A percentile compares a stretch with the other conserved stretches of the same genome.
These are phyloP conservation scores for Elaeis guineensis DNA, from an alignment of 176 grass and related monocot species.

Conservation along the genomic window DNA sequence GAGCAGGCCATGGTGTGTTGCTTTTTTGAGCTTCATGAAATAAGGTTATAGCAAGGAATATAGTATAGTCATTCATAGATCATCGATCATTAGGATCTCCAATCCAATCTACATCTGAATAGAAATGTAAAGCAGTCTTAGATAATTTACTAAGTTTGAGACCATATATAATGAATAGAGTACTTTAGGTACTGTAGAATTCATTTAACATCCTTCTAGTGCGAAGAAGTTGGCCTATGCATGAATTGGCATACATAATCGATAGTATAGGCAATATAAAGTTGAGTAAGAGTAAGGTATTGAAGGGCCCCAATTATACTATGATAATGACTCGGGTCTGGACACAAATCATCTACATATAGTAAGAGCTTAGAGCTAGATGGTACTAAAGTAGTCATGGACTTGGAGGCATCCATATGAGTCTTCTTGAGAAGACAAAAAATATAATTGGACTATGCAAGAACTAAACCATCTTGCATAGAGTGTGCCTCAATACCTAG, in stretches of 20 bases:
- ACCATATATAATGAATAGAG: background rate
- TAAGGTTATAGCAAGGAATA: background rate
- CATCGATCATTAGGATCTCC: too few species aligned
- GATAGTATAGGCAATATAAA: background rate
- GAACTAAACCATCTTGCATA: too few species aligned
- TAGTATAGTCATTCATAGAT: background rate
- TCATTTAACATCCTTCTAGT: background rate
- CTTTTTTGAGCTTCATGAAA: conserved; percentile 1
- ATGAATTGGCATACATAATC: background rate
- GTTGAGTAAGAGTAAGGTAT: background rate
- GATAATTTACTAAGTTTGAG: background rate
- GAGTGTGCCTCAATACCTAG: too few species aligned
- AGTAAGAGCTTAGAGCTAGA: too few species aligned
- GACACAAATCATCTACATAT: too few species aligned
- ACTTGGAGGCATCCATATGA: background rate
- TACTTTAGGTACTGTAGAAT: background rate
- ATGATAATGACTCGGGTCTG: background rate
- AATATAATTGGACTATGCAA: too few species aligned
- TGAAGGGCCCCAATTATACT: background rate
- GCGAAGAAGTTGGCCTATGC: background rate
- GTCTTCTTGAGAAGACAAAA: too few species aligned
- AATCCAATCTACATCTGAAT: too few species aligned
- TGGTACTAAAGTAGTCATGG: background rate
- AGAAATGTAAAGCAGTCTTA: background rate
- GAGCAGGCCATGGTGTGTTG: background rate